Percentiles rank a stretch among this genome's conserved stretches.
phyloP scores from a whole-genome alignment of 2,329 filamentous ascomycete genomes.

The Hymenoscyphus albidus region DNA sequence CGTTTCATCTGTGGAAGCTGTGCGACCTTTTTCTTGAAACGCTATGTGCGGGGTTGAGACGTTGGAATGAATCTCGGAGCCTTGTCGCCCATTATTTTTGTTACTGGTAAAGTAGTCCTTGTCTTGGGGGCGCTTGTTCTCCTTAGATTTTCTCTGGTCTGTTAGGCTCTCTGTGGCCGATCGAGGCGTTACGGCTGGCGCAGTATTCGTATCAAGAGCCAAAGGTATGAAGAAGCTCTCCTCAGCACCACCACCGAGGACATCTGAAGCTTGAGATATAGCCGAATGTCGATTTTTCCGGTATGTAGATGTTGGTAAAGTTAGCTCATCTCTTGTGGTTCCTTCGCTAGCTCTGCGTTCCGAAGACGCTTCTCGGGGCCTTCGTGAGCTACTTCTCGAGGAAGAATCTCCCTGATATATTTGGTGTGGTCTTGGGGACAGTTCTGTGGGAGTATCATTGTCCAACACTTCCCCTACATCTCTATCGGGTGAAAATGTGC shows the following conservation, averaged over 20 bases:
- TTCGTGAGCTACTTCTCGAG: conserved; percentile 51
- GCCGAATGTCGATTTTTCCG: conserved; percentile 73
- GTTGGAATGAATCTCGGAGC: conserved; percentile 45
- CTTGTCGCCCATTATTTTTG: conserved; percentile 38
- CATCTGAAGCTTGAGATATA: conserved; percentile 51
- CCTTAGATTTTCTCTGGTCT: conserved; percentile 41
- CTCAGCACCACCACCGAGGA: conserved; percentile 37
- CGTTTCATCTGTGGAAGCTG: conserved; percentile 57
- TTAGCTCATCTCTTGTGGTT: conserved; percentile 56
- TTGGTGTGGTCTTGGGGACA: conserved; percentile 59
- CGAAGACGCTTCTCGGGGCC: conserved; percentile 45
- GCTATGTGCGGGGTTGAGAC: conserved; percentile 80
- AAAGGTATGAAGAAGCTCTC: conserved; percentile 71
- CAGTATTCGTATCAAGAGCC: conserved; percentile 66
- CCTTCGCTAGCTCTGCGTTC: conserved; percentile 45
- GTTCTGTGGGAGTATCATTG: conserved; percentile 64
- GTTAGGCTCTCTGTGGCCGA: conserved; percentile 47
- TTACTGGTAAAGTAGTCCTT: conserved; percentile 57
- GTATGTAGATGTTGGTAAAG: conserved; percentile 72
- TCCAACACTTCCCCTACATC: conserved; percentile 57
- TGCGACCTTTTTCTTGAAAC: conserved; percentile 78
- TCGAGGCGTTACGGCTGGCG: conserved; percentile 48
- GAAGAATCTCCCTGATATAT: conserved; percentile 52
- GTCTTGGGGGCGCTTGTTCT: conserved; percentile 30
- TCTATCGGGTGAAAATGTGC: conserved; percentile 53